Evolutionary conservation across 768 basidiomycete genomes (phyloP), one percentile per base, ranked within the genome.

Genomic region (Phanerochaete sordida): DNA sequence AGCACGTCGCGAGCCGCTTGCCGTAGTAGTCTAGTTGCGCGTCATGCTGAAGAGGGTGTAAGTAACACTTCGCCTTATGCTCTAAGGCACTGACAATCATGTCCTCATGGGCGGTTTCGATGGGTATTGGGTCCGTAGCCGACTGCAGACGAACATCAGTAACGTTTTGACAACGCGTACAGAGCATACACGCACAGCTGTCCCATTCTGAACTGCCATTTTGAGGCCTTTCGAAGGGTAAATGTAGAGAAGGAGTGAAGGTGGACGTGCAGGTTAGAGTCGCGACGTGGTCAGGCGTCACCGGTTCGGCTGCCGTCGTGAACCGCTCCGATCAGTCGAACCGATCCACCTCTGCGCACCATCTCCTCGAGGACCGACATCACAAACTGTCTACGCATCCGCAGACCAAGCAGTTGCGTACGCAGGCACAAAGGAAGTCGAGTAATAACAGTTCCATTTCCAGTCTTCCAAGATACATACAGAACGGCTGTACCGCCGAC

Each of bases 1-100:
- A 96, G 72, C 95, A 97, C 0, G 97, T 98, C 5, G 97, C 97
- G 3, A 99, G 86, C 45, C 95, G 86, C 73, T 95, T 94, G 33
- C 95, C 95, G 67, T 97, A 97, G 80, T 97, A 98, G 76, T 99
- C 96, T 21, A 99, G 78, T 68, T 98, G 97, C 21, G 96, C 95
- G 72, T 99, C 97, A 72, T 98, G 96, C 95, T 97, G 67, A n/a
- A 35, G 57, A 30, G 37, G 5, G 16, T n/a, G 19, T 21, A 21
- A 51, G n/a, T 16, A 51, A 7, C 35, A 39, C 23, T 43, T 24
- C 53, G 24, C 19, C 24, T 48, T 23, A 39, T 12, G 1, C 51
- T 11, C 46, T 11, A 60, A 54, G 39, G 39, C 49, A 64, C 93
- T 63, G 74, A 97, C 96, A 65, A 98, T 98, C 93, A 98, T 97